Evolutionary conservation across 2,329 filamentous ascomycete species (phyloP).

Genomic region (Verticillium longisporum): DNA sequence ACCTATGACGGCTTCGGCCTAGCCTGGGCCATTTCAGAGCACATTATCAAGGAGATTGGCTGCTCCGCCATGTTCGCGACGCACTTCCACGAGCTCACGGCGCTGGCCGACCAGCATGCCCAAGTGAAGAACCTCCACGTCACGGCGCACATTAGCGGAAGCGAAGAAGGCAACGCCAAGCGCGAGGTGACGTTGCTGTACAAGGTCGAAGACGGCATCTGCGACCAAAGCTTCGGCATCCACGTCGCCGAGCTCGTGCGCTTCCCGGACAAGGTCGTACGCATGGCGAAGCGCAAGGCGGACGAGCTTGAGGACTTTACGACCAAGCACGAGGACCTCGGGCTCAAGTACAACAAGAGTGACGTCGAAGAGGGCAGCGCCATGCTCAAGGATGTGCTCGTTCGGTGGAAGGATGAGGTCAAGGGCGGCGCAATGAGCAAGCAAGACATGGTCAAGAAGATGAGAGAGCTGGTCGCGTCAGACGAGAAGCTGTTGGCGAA

Average conservation of each 20-base stretch:
- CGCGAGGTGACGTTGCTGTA: constrained; percentile 92
- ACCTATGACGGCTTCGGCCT: constrained; percentile 98
- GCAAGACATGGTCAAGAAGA: constrained; percentile 69
- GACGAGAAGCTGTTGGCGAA: constrained; percentile 60
- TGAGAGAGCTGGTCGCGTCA: constrained; percentile 71
- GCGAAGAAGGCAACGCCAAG: constrained; percentile 42
- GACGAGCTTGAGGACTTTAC: constrained; percentile 97
- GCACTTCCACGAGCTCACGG: constrained; percentile 96
- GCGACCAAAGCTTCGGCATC: constrained; percentile 96
- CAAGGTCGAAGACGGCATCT: constrained; percentile 92
- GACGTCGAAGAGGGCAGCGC: constrained; percentile 86
- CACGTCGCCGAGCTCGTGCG: constrained; percentile 95
- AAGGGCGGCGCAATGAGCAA: constrained; percentile 53
- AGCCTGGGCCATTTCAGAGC: constrained; percentile 98
- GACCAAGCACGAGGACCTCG: constrained; percentile 60
- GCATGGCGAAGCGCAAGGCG: constrained; percentile 98
- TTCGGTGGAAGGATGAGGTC: constrained; percentile 78
- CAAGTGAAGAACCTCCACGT: constrained; percentile 93
- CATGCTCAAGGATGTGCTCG: constrained; percentile 74
- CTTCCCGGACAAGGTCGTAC: constrained; percentile 94
- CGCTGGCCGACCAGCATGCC: constrained; percentile 76
- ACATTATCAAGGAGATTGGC: constrained; percentile 91
- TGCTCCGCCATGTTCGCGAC: constrained; percentile 95
- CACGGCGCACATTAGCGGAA: constrained; percentile 75
- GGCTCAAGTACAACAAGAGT: constrained; percentile 63